phyloP scores from a whole-genome alignment of 2,329 filamentous ascomycete genomes.

The Salinomyces thailandicus region DNA sequence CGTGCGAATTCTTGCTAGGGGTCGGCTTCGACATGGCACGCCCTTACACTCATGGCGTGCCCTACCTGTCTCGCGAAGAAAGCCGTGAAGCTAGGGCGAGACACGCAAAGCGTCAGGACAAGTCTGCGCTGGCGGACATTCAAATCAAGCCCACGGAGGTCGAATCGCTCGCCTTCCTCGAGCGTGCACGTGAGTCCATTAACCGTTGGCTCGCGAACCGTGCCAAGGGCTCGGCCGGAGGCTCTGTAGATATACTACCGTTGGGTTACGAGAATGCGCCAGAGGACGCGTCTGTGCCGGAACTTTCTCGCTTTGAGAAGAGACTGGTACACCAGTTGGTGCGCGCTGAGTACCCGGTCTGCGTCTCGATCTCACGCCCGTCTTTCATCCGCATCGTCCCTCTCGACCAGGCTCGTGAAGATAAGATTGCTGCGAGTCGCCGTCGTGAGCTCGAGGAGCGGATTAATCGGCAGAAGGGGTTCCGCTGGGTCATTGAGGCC shows the following conservation, averaged over 20 bases:
- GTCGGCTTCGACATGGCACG: conserved; percentile 49
- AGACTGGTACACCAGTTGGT: conserved; percentile 56
- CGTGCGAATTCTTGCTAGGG: conserved; percentile 50
- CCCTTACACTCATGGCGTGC: conserved; percentile 47
- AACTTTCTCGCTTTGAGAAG: conserved; percentile 51
- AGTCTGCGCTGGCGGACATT: conserved; percentile 33
- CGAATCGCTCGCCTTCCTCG: conserved; percentile 43
- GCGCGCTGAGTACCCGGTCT: conserved; percentile 47
- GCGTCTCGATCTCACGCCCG: conserved; percentile 33
- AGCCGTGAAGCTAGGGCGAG: conserved; percentile 38
- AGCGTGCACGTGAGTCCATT: conserved; percentile 33
- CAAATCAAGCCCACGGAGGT: conserved; percentile 43
- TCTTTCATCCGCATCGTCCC: conserved; percentile 34
- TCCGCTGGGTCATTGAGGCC: conserved; percentile 42
- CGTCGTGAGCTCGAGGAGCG: conserved; percentile 31
- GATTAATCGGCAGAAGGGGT: conserved; percentile 37
- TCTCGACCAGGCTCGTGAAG: conserved; percentile 35
- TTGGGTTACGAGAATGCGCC: conserved; percentile 22
- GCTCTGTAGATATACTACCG: neutral
- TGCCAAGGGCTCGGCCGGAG: conserved; percentile 9
- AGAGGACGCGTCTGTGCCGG: conserved; percentile 7
- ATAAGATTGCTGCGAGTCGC: conserved; percentile 28
- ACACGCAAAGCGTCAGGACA: conserved; percentile 34
- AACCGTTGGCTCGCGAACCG: conserved; percentile 35
- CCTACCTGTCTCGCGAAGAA: conserved; percentile 53